Evolutionary conservation across 2,329 filamentous ascomycete species (phyloP), one percentile per base, ranked within the genome.

Genomic region (Pseudogymnoascus sp.): DNA sequence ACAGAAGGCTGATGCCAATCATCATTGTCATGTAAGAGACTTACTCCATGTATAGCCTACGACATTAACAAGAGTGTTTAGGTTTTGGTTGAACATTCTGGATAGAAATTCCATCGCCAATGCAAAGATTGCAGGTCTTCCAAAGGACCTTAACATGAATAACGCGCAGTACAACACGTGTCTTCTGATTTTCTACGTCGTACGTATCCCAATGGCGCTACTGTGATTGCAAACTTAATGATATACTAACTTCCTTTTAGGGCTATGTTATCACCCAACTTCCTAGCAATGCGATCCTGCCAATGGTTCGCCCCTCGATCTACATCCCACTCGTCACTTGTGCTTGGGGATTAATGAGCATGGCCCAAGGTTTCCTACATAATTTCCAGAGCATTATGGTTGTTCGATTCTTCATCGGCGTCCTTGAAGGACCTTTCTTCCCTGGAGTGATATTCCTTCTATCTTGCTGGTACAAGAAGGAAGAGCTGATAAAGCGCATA

Each of bases 401-500:
- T 10, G 63, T 67, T 10, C 60, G 67, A 31, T 68, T 70, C 23
- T 42, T 70, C 29, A 62, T 70, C 1, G 67, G 67, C 13, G 44
- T 68, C 2, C 61, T 67, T 3, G 67, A 69, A 59, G 64, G 63
- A 13, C 67, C 67, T 3, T 69, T 69, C 38, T 62, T 68, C 3
- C 68, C 68, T 4, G 68, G 61, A 7, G 63, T 64, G 17, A 46
- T 64, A 23, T 64, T 62, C 46, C 46, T 53, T 56, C 40, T 72
- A 33, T 65, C 64, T 21, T 68, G 65, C 53, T 72, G 70, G 70
- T 72, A 72, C 53, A 67, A 68, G 2, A 64, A 66, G 0, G 65
- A 64, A n/a, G 70, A 72, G 40, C 62, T 71, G 5, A 68, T 65
- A 0, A 42, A 68, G 6, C 68, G 70, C 1, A 68, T 65, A 3